Conservation (phyloP, 495 filamentous ascomycete species). For the Tuber aestivum region DNA sequence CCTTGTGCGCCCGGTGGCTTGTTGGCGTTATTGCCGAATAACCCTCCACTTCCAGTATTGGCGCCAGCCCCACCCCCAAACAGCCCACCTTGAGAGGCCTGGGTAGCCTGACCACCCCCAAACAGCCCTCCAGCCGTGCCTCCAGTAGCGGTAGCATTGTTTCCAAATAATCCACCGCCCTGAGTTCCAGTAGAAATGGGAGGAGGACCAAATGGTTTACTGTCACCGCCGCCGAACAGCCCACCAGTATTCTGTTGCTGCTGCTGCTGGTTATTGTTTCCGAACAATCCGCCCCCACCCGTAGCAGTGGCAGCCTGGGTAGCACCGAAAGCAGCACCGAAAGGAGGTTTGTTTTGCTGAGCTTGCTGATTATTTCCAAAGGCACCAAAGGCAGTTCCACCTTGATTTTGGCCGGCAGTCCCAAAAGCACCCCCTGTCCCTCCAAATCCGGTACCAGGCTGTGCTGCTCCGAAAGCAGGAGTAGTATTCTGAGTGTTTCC, state of each 20-base stretch:
- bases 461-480: slow-evolving; percentile 39
- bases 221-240: slow-evolving; percentile 51
- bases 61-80: slow-evolving; percentile 57
- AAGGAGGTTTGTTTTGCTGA: slow-evolving; percentile 43
- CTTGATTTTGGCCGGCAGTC: slow-evolving; percentile 43
- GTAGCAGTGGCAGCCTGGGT: slow-evolving; percentile 44
- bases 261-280: slow-evolving; percentile 43
- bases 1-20: slow-evolving; percentile 31
- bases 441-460: slow-evolving; percentile 31
- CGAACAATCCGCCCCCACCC: slow-evolving; percentile 49
- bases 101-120: slow-evolving; percentile 45
- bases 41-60: slow-evolving; percentile 47
- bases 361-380: slow-evolving; percentile 43
- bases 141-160: slow-evolving; percentile 42
- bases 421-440: slow-evolving; percentile 44
- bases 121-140: slow-evolving; percentile 49
- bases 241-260: slow-evolving; percentile 56
- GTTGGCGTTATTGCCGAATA: slow-evolving; percentile 49
- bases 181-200: slow-evolving; percentile 44
- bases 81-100: slow-evolving; percentile 51
- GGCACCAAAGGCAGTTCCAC: slow-evolving; percentile 40
- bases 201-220: slow-evolving; percentile 38
- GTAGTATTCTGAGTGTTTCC: slow-evolving; percentile 44
- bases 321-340: slow-evolving; percentile 46
- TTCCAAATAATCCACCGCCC: slow-evolving; percentile 37